phyloP scores from a whole-genome alignment of 1,284 basidiomycete species.

The Fomitopsis schrenkii region DNA sequence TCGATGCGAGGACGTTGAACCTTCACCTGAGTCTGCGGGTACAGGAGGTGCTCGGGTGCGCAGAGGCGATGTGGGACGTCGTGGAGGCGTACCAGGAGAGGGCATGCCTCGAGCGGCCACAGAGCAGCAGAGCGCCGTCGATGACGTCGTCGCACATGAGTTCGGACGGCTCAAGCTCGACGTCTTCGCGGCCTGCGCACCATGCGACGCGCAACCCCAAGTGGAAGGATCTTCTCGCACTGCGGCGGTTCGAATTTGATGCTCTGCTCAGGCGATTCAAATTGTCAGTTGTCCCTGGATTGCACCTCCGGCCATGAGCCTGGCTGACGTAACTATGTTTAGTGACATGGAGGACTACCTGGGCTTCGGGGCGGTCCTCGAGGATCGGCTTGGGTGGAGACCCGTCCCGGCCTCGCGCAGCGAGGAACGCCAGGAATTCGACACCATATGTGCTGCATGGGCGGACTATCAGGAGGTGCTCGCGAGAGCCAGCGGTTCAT shows the following conservation, averaged over 20 bases:
- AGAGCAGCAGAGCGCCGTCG: neutral
- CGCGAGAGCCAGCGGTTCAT: neutral
- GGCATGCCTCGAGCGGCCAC: neutral
- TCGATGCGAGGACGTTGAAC: constrained; percentile 55
- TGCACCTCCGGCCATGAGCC: neutral
- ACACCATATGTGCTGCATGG: constrained; percentile 51
- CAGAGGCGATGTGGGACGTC: constrained; percentile 77
- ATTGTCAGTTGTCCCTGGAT: constrained; percentile 39
- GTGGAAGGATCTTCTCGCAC: constrained; percentile 43
- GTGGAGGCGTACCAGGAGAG: constrained; percentile 44
- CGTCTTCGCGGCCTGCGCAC: neutral
- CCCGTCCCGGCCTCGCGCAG: constrained; percentile 28
- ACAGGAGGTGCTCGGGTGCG: constrained; percentile 58
- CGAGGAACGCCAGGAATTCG: constrained; percentile 48
- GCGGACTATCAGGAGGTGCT: constrained; percentile 32
- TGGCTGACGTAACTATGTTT: constrained; percentile 1
- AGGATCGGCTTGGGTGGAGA: constrained; percentile 46
- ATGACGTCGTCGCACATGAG: neutral
- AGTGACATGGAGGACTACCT: constrained; percentile 66
- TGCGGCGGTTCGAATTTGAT: constrained; percentile 39
- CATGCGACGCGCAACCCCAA: neutral
- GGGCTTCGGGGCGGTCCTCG: constrained; percentile 39
- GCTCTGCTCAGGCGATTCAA: constrained; percentile 50
- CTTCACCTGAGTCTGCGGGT: constrained; percentile 54
- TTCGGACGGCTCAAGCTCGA: neutral